Evolutionary conservation across 208 protist genomes (phyloP).

Genomic region (Leishmania gerbilli): DNA sequence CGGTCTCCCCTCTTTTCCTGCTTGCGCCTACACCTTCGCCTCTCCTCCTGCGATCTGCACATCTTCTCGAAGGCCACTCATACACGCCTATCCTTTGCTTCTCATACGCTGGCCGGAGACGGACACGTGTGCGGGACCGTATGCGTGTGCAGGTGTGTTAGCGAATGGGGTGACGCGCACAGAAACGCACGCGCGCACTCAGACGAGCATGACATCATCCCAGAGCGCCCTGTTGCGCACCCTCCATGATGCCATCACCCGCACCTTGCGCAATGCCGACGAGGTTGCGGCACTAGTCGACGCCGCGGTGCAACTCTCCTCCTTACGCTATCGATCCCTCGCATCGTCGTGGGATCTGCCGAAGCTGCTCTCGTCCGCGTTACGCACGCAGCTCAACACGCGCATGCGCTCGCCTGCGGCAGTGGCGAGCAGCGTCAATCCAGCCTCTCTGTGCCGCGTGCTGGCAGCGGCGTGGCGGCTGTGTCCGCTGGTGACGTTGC

Average conservation of each 20-base stretch:
- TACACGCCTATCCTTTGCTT: background rate
- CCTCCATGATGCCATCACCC: slow-evolving; percentile 19
- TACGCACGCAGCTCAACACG: slow-evolving; percentile 25
- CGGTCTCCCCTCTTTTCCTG: background rate
- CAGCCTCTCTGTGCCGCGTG: slow-evolving; percentile 7
- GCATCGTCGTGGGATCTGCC: slow-evolving; percentile 34
- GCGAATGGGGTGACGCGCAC: background rate
- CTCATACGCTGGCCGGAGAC: background rate
- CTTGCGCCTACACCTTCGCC: background rate
- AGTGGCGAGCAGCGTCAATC: background rate
- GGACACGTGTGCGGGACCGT: background rate
- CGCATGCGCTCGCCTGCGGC: background rate
- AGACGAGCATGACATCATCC: slow-evolving; percentile 1
- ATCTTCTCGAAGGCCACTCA: slow-evolving; percentile 4
- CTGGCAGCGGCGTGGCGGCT: slow-evolving; percentile 10
- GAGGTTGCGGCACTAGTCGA: slow-evolving; percentile 13
- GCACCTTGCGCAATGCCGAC: slow-evolving; percentile 22
- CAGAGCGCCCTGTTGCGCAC: background rate
- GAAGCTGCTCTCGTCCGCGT: slow-evolving; percentile 26
- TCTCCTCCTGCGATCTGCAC: background rate
- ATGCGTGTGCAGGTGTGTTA: background rate
- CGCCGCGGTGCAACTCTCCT: slow-evolving; percentile 12
- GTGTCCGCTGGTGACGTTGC: slow-evolving; percentile 25
- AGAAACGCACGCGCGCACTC: background rate
- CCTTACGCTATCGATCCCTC: slow-evolving; percentile 9